Evolutionary conservation across 148 eudicot species (phyloP), one percentile per base, ranked within the genome.

Genomic region (Silene conica): DNA sequence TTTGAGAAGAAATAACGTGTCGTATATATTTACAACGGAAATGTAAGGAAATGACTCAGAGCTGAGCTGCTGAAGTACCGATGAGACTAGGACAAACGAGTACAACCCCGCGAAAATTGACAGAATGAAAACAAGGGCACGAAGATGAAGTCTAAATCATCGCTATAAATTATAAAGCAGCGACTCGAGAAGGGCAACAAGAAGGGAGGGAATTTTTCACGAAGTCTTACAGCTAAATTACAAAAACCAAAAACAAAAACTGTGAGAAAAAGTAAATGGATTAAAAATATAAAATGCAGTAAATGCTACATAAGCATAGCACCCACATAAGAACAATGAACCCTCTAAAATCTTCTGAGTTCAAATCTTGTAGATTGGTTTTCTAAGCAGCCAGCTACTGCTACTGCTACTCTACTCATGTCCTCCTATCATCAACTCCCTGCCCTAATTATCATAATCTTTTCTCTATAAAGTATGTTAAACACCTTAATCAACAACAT

Each of bases 311-410:
- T 60, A 73, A 76, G 74, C 74, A 80, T 76, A 76, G 75, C 79
- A 65, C 67, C 75, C 61, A 71, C 73, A 72, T 58, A 80, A 80
- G 75, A 72, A 38, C 63, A 58, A 63, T 74, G 84, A 85, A 80
- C 85, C 82, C 83, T 75, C 76, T 77, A 79, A 82, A 83, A 85
- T 77, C 81, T 84, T 75, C 55, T 56, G 75, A 79, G 71, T 79
- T 77, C 78, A 64, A 12, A 69, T 54, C 79, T 67, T 77, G 80
- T 70, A 78, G 83, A 76, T 85, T 85, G 76, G 72, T 77, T 82
- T 84, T 62, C 73, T 82, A 85, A 67, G 84, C 83, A 77, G 67
- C 60, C 19, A 48, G 56, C 59, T 63, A 31, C 34, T 31, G 31
- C 31, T 28, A 28, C 31, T 28, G 34, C 34, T 31, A 43, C 71